Evolutionary conservation across 176 grass and related monocot species (phyloP), one percentile per base, ranked within the genome.

Genomic region (Oryza glumipatula): DNA sequence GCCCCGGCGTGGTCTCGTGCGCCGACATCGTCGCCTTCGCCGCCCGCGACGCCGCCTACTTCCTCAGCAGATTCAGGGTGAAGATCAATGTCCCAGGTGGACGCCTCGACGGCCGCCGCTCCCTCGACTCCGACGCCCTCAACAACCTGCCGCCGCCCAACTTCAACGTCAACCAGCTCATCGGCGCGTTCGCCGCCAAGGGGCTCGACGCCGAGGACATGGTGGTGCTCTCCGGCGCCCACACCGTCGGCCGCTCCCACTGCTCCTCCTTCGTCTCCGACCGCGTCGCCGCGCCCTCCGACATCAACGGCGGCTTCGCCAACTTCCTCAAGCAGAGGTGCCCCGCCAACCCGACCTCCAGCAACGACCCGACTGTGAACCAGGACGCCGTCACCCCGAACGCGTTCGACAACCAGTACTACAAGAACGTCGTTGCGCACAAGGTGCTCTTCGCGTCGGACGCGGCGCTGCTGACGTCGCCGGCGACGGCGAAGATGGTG

Each of bases 1-100:
- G 87, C 87, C 87, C 87, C 0, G 82, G 82, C 28, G 12, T 22
- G 5, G 87, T 89, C 70, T 89, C 86, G 1, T 88, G 86, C 81
- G 86, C 86, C 2, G 86, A 88, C 86, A 88, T 88, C 49, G 22
- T 88, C 56, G 82, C 87, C 61, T 89, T 89, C 54, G 82, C 88
- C 0, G 82, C 76, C 9, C 86, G 86, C 9, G 87, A 87, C 70
- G 67, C 84, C n/a, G 52, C 83, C 30, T 80, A 80, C 70, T 73
- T 84, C 80, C 79, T 85, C 39, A 82, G 67, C 66, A 68, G 30
- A 15, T 3, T 65, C 26, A 5, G 9, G 2, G 15, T 86, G 38
- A 41, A 85, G 71, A 71, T 85, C 70, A 32, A 77, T 13, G 81
- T 92, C 68, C 91, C 82, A 5, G 75, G 74, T n/a, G 91, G 91